Percentiles rank a stretch among this genome's conserved stretches.
Evolutionary conservation across 805 yeast genomes (phyloP).

Genomic region (Schwanniomyces pseudopolymorphus): DNA sequence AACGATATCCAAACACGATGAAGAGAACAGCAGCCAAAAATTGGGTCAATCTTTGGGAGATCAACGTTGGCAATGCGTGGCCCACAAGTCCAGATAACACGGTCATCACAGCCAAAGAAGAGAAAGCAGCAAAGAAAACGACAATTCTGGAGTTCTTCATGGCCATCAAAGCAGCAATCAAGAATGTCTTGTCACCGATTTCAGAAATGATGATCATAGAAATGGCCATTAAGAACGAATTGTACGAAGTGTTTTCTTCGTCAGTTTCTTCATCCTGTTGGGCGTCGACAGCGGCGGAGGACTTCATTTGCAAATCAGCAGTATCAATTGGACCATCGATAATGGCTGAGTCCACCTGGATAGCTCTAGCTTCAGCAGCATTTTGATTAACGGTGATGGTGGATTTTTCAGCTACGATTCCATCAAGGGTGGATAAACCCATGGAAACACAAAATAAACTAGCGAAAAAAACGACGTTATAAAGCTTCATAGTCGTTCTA

Average conservation of each 20-base stretch:
- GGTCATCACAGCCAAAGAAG: conserved; percentile 88
- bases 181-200: conserved; percentile 95
- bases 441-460: not conserved
- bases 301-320: not conserved
- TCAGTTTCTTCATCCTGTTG: conserved; percentile 5
- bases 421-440: not conserved
- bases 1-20: conserved; percentile 75
- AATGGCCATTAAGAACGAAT: conserved; percentile 74
- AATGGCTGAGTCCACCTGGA: not conserved
- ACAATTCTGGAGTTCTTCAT: conserved; percentile 84
- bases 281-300: not conserved
- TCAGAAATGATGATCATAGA: conserved; percentile 95
- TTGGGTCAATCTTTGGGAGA: conserved; percentile 79
- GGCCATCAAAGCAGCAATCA: conserved; percentile 97
- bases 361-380: not conserved
- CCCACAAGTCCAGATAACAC: conserved; percentile 88
- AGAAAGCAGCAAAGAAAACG: conserved; percentile 86
- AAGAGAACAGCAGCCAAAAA: conserved; percentile 79
- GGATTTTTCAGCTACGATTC: not conserved
- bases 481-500: conserved; percentile 4
- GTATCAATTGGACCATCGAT: not conserved
- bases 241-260: conserved; percentile 19
- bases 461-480: not conserved
- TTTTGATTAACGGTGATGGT: not conserved
- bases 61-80: conserved; percentile 80